Evolutionary conservation across 2,329 filamentous ascomycete genomes (phyloP).

Genomic region (Cercospora janseana): DNA sequence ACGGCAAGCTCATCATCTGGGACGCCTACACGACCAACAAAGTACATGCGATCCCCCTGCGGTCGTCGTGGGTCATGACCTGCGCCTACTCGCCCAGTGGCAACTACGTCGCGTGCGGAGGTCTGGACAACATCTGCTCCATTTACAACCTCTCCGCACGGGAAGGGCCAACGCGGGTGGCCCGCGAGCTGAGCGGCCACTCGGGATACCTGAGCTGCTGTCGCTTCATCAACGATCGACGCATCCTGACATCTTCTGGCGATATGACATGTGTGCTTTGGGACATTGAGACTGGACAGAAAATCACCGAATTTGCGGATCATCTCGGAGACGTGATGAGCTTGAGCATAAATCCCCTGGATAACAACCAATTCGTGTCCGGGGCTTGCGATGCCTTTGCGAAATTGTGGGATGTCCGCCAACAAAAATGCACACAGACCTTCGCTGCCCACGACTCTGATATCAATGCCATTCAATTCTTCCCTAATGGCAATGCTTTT

Average conservation of each 20-base stretch:
- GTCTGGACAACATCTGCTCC: constrained; percentile 98
- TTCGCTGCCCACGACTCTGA: constrained; percentile 98
- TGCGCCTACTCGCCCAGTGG: constrained; percentile 98
- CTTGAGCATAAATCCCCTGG: constrained; percentile 98
- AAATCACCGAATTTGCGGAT: constrained; percentile 96
- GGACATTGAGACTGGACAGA: constrained; percentile 97
- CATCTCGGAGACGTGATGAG: constrained; percentile 99
- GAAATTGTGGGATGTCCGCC: constrained; percentile 97
- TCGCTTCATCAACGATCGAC: constrained; percentile 96
- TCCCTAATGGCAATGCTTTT: constrained; percentile 97
- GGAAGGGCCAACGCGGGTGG: constrained; percentile 95
- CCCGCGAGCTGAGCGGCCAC: constrained; percentile 91
- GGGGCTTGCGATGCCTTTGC: constrained; percentile 98
- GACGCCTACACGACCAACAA: constrained; percentile 99
- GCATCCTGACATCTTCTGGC: constrained; percentile 94
- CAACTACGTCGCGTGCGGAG: constrained; percentile 97
- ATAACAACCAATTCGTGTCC: constrained; percentile 99
- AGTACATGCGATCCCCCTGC: constrained; percentile 94
- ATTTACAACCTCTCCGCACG: constrained; percentile 98
- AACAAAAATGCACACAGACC: constrained; percentile 96
- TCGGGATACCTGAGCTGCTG: constrained; percentile 98
- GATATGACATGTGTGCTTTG: constrained; percentile 99
- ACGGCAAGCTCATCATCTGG: constrained; percentile 99
- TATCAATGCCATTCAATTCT: constrained; percentile 99
- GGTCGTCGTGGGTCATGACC: constrained; percentile 99